These are phyloP conservation scores for Fusarium sp. DNA, from an alignment of 2,329 filamentous ascomycete genomes.

Conservation along the genomic window DNA sequence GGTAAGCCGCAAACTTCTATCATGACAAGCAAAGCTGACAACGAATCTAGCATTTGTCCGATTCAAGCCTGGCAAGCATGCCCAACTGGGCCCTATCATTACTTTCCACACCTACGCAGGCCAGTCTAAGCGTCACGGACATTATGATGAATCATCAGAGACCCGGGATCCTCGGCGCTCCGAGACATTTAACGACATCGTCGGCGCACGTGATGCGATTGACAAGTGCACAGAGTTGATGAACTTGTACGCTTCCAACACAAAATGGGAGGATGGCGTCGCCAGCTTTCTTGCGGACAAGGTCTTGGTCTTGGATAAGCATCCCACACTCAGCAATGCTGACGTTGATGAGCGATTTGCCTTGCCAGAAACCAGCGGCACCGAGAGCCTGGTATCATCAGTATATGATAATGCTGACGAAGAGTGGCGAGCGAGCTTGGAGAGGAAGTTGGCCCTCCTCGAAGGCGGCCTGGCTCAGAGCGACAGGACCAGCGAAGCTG, in stretches of 20 bases:
- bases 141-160: conserved; percentile 28
- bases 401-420: no score
- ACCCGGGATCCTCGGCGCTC: conserved; percentile 26
- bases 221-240: conserved; percentile 17
- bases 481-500: no score
- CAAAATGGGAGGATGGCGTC: conserved; percentile 22
- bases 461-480: no score
- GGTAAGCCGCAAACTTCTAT: no score
- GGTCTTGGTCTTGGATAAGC: conserved; percentile 17
- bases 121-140: conserved; percentile 23
- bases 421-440: no score
- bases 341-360: no score
- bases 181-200: conserved; percentile 23
- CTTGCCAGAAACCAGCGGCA: no score
- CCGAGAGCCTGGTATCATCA: no score
- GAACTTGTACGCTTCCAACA: conserved; percentile 19
- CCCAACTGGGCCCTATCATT: conserved; percentile 24
- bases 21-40: no score
- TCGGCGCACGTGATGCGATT: conserved; percentile 29
- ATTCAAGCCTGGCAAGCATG: conserved; percentile 26
- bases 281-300: conserved; percentile 26
- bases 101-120: conserved; percentile 30
- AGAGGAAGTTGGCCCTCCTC: no score
- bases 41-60: background rate
- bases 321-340: no score